phyloP scores from a whole-genome alignment of 1,284 basidiomycete species.

The Cutaneotrichosporon arboriforme region DNA sequence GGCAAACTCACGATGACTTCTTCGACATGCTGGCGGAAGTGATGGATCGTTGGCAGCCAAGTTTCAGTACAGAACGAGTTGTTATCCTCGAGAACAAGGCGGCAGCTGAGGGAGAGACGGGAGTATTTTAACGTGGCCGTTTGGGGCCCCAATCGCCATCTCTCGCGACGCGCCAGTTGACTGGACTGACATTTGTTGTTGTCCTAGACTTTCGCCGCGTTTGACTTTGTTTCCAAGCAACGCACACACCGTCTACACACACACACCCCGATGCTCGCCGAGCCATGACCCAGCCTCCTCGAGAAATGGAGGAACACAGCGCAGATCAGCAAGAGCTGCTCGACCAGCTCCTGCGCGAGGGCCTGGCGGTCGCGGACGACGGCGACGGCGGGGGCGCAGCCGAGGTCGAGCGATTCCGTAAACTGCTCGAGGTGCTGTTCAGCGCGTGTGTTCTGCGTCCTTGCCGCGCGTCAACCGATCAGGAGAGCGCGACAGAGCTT shows the following conservation, averaged over 20 bases:
- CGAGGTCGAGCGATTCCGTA: conserved; percentile 20
- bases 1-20: conserved; percentile 26
- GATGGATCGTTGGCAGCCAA: neutral
- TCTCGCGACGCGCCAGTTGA: conserved; percentile 8
- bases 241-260: neutral
- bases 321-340: conserved; percentile 24
- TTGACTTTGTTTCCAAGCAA: too few species aligned
- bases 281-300: conserved; percentile 3
- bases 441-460: conserved; percentile 33
- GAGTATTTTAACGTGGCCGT: neutral
- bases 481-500: conserved; percentile 1
- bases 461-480: too few species aligned
- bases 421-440: conserved; percentile 36
- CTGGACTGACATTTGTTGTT: conserved; percentile 5
- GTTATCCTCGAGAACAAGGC: neutral
- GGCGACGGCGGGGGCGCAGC: conserved; percentile 9
- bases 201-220: neutral
- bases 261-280: neutral
- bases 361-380: conserved; percentile 25
- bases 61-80: too few species aligned
- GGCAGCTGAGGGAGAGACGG: neutral
- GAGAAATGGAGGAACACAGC: neutral
- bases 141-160: neutral
- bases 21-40: conserved; percentile 24
- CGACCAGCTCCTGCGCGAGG: conserved; percentile 34